Base-by-base conservation (phyloP, 306 rosid genomes). In the Herpetospermum pedunculosum region DNA sequence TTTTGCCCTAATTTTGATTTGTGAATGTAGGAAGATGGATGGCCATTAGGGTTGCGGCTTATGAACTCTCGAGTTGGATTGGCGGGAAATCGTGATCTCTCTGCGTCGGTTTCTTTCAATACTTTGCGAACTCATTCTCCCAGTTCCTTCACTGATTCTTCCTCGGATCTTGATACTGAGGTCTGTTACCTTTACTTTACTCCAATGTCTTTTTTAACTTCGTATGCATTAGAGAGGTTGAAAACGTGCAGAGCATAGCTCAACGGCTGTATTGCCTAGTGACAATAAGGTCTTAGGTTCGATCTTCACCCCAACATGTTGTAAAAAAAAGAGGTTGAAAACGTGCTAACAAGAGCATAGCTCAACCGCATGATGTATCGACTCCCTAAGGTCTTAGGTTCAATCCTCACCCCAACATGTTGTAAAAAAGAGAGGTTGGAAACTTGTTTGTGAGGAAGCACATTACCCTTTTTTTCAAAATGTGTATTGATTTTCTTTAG, bases 41-140 rank as follows among this genome's bases (percentile, higher is more conserved):
- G 97, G 97, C 97, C 97, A 58, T 70, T 92, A 65, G 93, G 97
- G 18, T 79, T 89, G 84, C 77, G 90, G 77, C 80, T 86, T 47
- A 84, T 92, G 76, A 87, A 86, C 68, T 79, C 87, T 3, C 85
- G 91, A 75, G 77, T 87, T 80, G 87, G 85, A 49, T 63, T 88
- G 47, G 79, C 57, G 75, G 80, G 91, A 83, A 84, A 70, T 69
- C 74, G 4, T 6, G 57, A 69, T 69, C 57, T 69, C 55, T 69
- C 55, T 69, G 75, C 85, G 13, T 89, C 96, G 63, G 70, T 81
- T 53, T 89, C 96, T 72, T 91, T 89, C 87, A 89, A 75, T 76
- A 91, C 92, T 77, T 49, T 89, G 77, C 79, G 83, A 76, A 86
- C 91, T 41, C 79, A 53, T 82, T 84, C 92, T 72, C 79, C 88